phyloP scores from a whole-genome alignment of 1,284 basidiomycete genomes.

The Volvariella volvacea region DNA sequence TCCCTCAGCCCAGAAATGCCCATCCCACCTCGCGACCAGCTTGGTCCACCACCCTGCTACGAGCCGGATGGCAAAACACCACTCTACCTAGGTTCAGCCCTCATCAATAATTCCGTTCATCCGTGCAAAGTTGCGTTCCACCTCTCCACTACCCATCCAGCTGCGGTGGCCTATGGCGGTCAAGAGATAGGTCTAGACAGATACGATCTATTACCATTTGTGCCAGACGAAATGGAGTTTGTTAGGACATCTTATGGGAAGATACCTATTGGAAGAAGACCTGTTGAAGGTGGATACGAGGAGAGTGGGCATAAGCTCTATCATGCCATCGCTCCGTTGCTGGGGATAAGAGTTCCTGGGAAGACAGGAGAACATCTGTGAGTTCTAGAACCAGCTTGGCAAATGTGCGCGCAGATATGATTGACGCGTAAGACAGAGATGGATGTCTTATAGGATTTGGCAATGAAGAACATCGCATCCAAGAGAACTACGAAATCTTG shows the following conservation, averaged over 20 bases:
- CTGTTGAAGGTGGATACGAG: constrained; percentile 51
- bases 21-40: constrained; percentile 38
- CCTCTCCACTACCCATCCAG: constrained; percentile 29
- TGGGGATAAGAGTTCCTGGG: constrained; percentile 55
- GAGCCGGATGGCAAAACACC: constrained; percentile 54
- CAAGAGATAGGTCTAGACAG: constrained; percentile 47
- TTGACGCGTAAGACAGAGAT: constrained; percentile 5
- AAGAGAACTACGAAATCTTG: constrained; percentile 25
- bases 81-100: constrained; percentile 65
- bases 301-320: constrained; percentile 39
- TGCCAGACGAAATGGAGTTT: constrained; percentile 61
- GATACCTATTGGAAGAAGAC: constrained; percentile 46
- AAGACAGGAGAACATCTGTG: constrained; percentile 70
- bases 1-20: constrained; percentile 35
- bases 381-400: no score
- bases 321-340: constrained; percentile 43
- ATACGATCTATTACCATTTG: constrained; percentile 67
- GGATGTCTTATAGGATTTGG: constrained; percentile 20
- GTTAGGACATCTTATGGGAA: constrained; percentile 52
- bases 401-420: no score
- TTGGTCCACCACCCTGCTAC: constrained; percentile 39
- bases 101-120: constrained; percentile 60
- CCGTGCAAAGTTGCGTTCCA: constrained; percentile 71
- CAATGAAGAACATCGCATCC: constrained; percentile 32
- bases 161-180: constrained; percentile 57